Base-by-base conservation (phyloP, 768 basidiomycete genomes). In the Russula earlei region DNA sequence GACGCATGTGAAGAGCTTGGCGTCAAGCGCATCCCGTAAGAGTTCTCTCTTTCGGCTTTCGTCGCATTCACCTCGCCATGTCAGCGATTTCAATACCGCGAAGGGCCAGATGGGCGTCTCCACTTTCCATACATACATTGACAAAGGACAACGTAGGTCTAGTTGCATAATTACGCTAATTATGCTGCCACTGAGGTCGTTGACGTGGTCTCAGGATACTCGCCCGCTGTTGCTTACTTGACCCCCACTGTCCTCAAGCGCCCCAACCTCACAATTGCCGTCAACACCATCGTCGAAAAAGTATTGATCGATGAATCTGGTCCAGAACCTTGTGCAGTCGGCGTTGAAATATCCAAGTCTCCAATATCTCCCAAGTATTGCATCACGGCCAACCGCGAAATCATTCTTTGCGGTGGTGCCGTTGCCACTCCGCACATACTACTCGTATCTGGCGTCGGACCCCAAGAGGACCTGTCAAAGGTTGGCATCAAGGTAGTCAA, bases 401-500 rank as follows among this genome's bases (percentile, higher is more conserved):
- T 66, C 29, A 62, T 66, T 27, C 22, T 66, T 38, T 33, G 52
- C 14, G 63, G 59, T 19, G 66, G 66, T n/a, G 20, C 56, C 17
- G 29, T 65, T 49, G 62, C 55, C n/a, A 63, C 71, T 1, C 68
- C 75, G 29, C 73, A 75, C 43, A 58, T 76, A 17, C 67, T 76
- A 1, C 66, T 74, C 47, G 63, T 75, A 14, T 72, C 71, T n/a
- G 75, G 75, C 12, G 65, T 76, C 58, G 75, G 75, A 24, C 70
- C 72, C 15, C 64, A 65, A 24, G 64, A 56, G 3, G 64, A 69
- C 10, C 58, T 75, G 9, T 62, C 66, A 24, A 55, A 49, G 22
- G 57, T 69, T 44, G 65, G 64, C 14, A 70, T 77, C 29, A 44
- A 49, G 19, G 49, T 50, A 5, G 45, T 57, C 15, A 57, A 61